These are phyloP conservation scores for Psilocybe mexicana DNA, from an alignment of 1,284 basidiomycete genomes.

Conservation along the genomic window DNA sequence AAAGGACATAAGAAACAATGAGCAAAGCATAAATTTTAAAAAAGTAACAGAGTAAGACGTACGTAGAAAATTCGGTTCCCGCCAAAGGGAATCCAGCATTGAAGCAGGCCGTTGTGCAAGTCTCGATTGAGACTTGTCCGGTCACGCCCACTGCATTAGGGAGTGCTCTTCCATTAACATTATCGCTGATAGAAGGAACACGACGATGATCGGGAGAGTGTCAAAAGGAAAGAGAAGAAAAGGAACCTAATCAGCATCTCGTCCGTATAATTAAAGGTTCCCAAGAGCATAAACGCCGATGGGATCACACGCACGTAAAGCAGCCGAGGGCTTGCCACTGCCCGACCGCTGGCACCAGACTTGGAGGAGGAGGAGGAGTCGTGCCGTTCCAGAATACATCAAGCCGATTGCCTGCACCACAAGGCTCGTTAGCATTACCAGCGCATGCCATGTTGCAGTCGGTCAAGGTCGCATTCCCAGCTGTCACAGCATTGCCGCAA, in stretches of 20 bases:
- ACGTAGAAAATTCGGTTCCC: constrained; percentile 57
- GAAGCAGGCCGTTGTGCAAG: constrained; percentile 64
- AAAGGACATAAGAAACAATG: background rate
- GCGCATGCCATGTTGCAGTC: constrained; percentile 66
- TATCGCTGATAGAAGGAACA: constrained; percentile 42
- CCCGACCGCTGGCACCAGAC: constrained; percentile 50
- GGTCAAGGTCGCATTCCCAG: constrained; percentile 45
- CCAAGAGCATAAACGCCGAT: constrained; percentile 5
- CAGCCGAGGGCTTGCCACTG: constrained; percentile 67
- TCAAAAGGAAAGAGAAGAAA: background rate
- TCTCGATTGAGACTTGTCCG: constrained; percentile 55
- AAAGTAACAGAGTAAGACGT: constrained; percentile 26
- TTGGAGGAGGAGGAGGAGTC: constrained; percentile 49
- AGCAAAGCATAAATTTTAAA: background rate
- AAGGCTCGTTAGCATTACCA: constrained; percentile 57
- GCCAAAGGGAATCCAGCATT: constrained; percentile 56
- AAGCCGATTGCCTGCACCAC: constrained; percentile 61
- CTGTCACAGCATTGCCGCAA: constrained; percentile 57
- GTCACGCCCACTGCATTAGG: constrained; percentile 40
- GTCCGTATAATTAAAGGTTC: constrained; percentile 1
- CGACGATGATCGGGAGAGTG: background rate
- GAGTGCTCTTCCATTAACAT: constrained; percentile 46
- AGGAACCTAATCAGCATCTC: background rate
- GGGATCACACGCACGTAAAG: constrained; percentile 47
- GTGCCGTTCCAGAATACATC: constrained; percentile 65